Evolutionary conservation across 225 moss, liverwort and hornwort species (phyloP), one percentile per base, ranked within the genome.

Genomic region (Sphagnum contortum): DNA sequence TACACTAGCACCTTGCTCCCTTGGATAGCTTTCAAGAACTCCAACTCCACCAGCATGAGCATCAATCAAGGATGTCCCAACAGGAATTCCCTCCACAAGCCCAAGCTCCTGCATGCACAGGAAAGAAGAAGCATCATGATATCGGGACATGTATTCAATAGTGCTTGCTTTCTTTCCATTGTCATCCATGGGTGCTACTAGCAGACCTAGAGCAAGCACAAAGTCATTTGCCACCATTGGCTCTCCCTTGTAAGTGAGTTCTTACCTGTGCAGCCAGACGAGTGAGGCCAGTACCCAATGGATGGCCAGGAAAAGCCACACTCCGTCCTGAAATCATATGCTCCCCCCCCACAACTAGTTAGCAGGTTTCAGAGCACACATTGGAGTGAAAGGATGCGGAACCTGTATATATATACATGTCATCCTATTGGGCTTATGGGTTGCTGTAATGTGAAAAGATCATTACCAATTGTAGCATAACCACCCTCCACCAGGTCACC

Each of bases 21-120:
- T 72, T 48, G 98, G 89, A 78, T 91, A 73, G 69, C 98, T 88
- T 75, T 93, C 88, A 65, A 98, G 76, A 14, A 89, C 94, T 75
- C 98, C 98, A 75, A 98, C 76, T 66, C 93, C 98, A 76, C 98
- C 98, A 70, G 93, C 98, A 80, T 98, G 91, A 49, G 93, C 98
- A 86, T 98, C 98, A 57, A 98, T 93, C 61, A 86, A 75, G 46
- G 91, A 83, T 48, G 93, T 89, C 60, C 82, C 98, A 12, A 98
- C 89, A 50, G 93, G 98, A 49, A 87, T 98, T 66, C 93, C 93
- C 76, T 91, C 93, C 55, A 83, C 79, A 83, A 98, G 76, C 75
- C 98, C 91, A 79, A 98, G 91, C 70, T 98, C 98, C 98, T 98
- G 76, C 68, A 76, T 48, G 29, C 29, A 29, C 29, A 29, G 29